A percentile compares a stretch with the other conserved stretches of the same genome.
These are phyloP conservation scores for Pterocarpus santalinus DNA, from an alignment of 306 rosid genomes.

Conservation along the genomic window DNA sequence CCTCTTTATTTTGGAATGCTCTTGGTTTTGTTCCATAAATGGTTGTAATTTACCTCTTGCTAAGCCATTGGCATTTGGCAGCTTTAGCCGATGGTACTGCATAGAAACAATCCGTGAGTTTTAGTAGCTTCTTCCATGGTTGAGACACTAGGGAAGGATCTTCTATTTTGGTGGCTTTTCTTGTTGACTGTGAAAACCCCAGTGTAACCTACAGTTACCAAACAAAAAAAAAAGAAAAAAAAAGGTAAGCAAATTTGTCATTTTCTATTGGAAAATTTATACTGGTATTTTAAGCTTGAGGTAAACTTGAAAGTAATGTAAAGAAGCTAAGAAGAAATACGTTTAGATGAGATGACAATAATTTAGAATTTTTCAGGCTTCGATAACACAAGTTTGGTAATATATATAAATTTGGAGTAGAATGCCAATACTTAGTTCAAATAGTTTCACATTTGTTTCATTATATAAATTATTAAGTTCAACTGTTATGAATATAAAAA, in stretches of 20 bases:
- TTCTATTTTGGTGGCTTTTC: slow-evolving; percentile 6
- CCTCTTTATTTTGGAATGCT: slow-evolving; percentile 13
- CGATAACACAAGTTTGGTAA: neutral
- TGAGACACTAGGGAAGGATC: neutral
- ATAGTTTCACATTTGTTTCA: too few species aligned
- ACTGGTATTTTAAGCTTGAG: neutral
- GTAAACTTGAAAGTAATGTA: neutral
- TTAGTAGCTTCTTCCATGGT: slow-evolving; percentile 24
- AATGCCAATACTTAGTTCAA: too few species aligned
- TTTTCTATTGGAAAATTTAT: neutral
- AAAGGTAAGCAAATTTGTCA: slow-evolving; percentile 1
- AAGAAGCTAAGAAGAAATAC: slow-evolving; percentile 7
- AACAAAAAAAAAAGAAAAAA: slow-evolving; percentile 7
- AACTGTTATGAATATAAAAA: too few species aligned
- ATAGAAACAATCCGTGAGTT: neutral
- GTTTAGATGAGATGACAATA: neutral
- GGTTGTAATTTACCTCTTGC: slow-evolving; percentile 5
- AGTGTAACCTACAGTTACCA: neutral
- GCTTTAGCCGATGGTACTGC: slow-evolving; percentile 8
- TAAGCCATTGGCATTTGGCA: neutral
- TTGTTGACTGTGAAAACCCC: neutral
- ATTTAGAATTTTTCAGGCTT: slow-evolving; percentile 9
- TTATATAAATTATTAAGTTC: too few species aligned
- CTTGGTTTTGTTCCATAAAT: slow-evolving; percentile 3
- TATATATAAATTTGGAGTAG: too few species aligned